Conservation (phyloP, 306 rosid genomes). For the Fragaria ananassa region DNA sequence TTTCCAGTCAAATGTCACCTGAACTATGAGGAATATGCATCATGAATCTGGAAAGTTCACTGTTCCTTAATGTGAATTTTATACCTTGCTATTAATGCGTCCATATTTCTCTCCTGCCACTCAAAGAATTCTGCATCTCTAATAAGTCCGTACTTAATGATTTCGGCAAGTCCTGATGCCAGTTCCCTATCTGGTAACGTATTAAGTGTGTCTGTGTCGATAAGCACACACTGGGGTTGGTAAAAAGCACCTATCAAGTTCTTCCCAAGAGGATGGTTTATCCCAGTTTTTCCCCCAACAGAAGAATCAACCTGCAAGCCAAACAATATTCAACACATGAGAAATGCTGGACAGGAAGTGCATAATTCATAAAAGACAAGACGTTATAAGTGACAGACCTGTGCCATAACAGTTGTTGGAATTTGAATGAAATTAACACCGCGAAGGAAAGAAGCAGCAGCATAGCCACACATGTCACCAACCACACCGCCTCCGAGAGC, state of each 20-base stretch:
- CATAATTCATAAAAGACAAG: not conserved
- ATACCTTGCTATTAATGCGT: constrained; percentile 72
- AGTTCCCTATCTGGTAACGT: constrained; percentile 85
- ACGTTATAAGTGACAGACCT: constrained; percentile 45
- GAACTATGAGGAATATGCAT: not conserved
- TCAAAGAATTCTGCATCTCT: constrained; percentile 86
- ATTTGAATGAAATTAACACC: constrained; percentile 97
- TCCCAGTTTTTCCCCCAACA: constrained; percentile 97
- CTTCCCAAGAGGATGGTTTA: constrained; percentile 92
- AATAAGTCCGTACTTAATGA: constrained; percentile 85
- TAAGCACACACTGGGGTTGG: constrained; percentile 90
- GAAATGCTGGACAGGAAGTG: constrained; percentile 6
- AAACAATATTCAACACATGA: not conserved
- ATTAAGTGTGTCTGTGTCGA: constrained; percentile 79
- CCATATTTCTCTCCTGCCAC: constrained; percentile 94
- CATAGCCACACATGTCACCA: constrained; percentile 96
- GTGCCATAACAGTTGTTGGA: constrained; percentile 95
- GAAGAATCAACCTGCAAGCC: constrained; percentile 87
- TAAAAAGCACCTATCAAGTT: constrained; percentile 91
- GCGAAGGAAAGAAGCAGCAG: constrained; percentile 79
- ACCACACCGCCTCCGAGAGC: constrained; percentile 99
- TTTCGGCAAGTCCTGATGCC: constrained; percentile 94
- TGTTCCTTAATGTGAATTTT: not conserved
- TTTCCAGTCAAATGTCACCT: constrained; percentile 17
- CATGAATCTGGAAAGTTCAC: not conserved